Percentiles rank a stretch among this genome's conserved stretches.
These are phyloP conservation scores for Apiospora malaysiana DNA, from an alignment of 2,329 filamentous ascomycete species.

Conservation along the genomic window DNA sequence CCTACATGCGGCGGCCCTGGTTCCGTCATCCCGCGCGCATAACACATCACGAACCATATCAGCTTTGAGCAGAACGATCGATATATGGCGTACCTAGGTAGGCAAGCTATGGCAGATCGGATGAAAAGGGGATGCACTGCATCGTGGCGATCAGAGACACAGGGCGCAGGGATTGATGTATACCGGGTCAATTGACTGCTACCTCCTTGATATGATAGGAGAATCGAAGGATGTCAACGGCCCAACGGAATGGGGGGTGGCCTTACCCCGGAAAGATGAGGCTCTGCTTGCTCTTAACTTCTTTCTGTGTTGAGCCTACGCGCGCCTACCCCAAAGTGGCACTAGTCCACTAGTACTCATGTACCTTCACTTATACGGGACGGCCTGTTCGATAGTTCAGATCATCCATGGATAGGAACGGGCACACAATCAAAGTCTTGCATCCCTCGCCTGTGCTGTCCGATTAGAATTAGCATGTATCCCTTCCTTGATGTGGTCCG, in stretches of 20 bases:
- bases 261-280: background rate
- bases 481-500: background rate
- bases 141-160: too few relatives aligned
- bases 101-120: too few relatives aligned
- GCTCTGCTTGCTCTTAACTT: background rate
- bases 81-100: background rate
- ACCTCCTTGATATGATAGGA: background rate
- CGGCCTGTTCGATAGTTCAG: too few relatives aligned
- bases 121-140: too few relatives aligned
- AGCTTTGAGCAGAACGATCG: background rate
- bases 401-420: too few relatives aligned
- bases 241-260: background rate
- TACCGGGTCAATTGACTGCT: background rate
- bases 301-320: background rate
- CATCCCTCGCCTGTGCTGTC: too few relatives aligned
- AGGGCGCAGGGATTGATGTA: background rate
- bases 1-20: background rate
- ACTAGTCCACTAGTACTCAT: too few relatives aligned
- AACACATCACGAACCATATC: background rate
- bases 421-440: too few relatives aligned
- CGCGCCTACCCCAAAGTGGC: too few relatives aligned
- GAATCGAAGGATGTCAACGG: background rate
- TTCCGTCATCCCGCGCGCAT: background rate
- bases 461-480: background rate
- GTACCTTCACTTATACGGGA: background rate